phyloP scores from a whole-genome alignment of 768 basidiomycete species.

The Butyriboletus loyo region DNA sequence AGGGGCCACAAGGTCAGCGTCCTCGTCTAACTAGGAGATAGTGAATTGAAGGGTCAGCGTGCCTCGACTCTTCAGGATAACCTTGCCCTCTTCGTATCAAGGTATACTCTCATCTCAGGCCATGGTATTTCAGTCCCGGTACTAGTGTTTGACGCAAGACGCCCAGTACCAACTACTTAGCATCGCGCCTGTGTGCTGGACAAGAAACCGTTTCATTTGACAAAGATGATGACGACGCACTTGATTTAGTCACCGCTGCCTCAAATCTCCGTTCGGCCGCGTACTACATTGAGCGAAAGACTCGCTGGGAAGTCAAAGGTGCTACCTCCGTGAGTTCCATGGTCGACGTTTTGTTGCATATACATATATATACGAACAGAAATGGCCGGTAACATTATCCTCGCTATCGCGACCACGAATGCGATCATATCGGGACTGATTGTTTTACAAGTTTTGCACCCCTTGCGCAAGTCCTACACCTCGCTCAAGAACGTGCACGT shows the following conservation, averaged over 20 bases:
- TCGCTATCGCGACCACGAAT: slow-evolving; percentile 98
- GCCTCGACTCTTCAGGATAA: slow-evolving; percentile 76
- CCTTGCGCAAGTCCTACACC: slow-evolving; percentile 64
- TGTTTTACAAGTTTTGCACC: slow-evolving; percentile 86
- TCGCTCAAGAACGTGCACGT: slow-evolving; percentile 72
- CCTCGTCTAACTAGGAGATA: slow-evolving; percentile 14
- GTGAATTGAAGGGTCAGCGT: slow-evolving; percentile 77
- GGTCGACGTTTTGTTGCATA: not conserved
- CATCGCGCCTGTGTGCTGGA: slow-evolving; percentile 60
- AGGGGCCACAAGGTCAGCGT: not conserved
- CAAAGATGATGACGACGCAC: slow-evolving; percentile 96
- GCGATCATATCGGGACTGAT: slow-evolving; percentile 95
- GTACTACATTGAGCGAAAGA: slow-evolving; percentile 86
- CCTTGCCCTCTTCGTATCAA: slow-evolving; percentile 77
- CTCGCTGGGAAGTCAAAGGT: slow-evolving; percentile 98
- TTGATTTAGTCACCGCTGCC: slow-evolving; percentile 95
- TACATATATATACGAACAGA: slow-evolving; percentile 50
- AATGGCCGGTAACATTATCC: slow-evolving; percentile 99
- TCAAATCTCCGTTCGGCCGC: slow-evolving; percentile 90
- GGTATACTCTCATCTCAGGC: slow-evolving; percentile 45
- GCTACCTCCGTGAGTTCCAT: not conserved
- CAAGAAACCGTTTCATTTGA: slow-evolving; percentile 84
- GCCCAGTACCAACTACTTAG: slow-evolving; percentile 74
- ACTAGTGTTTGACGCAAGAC: slow-evolving; percentile 11
- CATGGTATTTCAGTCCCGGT: not conserved